These are phyloP conservation scores for Circinella umbellata DNA, from an alignment of 371 early-diverging fungal species.

Conservation along the genomic window DNA sequence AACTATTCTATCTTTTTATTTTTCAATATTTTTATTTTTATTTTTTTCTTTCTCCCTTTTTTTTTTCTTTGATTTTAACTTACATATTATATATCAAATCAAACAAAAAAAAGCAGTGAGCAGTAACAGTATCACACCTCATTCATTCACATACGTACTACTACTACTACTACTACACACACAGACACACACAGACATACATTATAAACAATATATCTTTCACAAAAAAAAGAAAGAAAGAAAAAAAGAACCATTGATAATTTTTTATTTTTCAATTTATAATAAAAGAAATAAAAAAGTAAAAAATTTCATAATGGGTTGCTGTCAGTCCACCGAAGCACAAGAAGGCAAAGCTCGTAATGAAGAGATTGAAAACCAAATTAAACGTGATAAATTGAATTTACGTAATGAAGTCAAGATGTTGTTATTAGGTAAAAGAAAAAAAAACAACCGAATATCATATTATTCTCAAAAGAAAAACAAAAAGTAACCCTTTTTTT, in stretches of 20 bases:
- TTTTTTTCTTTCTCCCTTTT: slow-evolving; percentile 14
- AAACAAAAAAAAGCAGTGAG: not conserved
- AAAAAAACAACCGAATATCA: too few species aligned
- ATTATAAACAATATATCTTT: too few species aligned
- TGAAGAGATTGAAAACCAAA: slow-evolving; percentile 87
- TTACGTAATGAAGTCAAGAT: slow-evolving; percentile 92
- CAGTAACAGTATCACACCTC: too few species aligned
- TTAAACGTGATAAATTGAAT: slow-evolving; percentile 77
- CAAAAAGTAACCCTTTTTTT: slow-evolving; percentile 17
- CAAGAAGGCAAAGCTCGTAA: slow-evolving; percentile 77
- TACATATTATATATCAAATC: slow-evolving; percentile 12
- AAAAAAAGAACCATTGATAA: too few species aligned
- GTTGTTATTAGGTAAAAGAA: slow-evolving; percentile 86
- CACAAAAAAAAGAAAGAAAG: too few species aligned
- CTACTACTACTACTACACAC: too few species aligned
- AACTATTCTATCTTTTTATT: slow-evolving; percentile 2
- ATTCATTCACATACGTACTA: too few species aligned
- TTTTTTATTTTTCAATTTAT: too few species aligned
- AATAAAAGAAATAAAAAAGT: too few species aligned
- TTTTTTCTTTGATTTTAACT: slow-evolving; percentile 7
- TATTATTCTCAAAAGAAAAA: too few species aligned
- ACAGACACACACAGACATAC: too few species aligned
- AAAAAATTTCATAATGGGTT: slow-evolving; percentile 73
- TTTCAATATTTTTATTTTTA: slow-evolving; percentile 13
- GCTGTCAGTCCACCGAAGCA: slow-evolving; percentile 80